Evolutionary conservation across 2,329 filamentous ascomycete genomes (phyloP).

Genomic region (Aspergillus neotritici): DNA sequence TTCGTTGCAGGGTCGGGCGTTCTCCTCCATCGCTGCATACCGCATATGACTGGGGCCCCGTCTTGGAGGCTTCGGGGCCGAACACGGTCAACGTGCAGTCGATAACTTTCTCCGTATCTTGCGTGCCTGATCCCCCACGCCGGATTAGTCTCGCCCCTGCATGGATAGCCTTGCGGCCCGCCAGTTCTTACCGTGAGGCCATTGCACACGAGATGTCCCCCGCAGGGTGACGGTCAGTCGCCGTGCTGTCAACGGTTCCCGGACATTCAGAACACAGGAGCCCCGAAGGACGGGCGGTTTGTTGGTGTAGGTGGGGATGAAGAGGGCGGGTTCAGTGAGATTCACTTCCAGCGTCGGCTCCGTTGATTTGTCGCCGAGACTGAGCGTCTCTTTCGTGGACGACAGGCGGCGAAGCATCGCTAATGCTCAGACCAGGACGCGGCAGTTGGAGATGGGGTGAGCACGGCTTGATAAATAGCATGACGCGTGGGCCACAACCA

Average conservation of each 20-base stretch:
- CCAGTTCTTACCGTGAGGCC: conserved; percentile 10
- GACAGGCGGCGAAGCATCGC: conserved; percentile 4
- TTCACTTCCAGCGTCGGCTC: conserved; percentile 6
- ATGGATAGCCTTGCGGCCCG: not conserved
- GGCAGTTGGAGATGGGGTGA: too few species aligned
- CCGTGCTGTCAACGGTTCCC: conserved; percentile 6
- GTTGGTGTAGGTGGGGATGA: conserved; percentile 10
- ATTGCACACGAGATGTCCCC: conserved; percentile 9
- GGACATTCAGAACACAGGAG: conserved; percentile 7
- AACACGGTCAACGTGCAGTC: conserved; percentile 7
- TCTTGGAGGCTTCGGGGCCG: not conserved
- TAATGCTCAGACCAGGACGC: not conserved
- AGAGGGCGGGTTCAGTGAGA: conserved; percentile 11
- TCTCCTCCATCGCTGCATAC: not conserved
- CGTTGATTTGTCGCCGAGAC: not conserved
- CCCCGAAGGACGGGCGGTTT: conserved; percentile 13
- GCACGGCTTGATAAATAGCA: too few species aligned
- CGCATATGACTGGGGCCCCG: not conserved
- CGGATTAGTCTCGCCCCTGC: not conserved
- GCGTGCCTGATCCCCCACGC: conserved; percentile 3
- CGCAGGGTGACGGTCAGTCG: conserved; percentile 8
- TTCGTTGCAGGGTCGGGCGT: not conserved
- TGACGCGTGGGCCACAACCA: too few species aligned
- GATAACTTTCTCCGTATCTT: conserved; percentile 6
- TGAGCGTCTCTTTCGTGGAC: not conserved